Base-by-base conservation (phyloP, 1,284 basidiomycete species). In the Thecaphora thlaspeos region DNA sequence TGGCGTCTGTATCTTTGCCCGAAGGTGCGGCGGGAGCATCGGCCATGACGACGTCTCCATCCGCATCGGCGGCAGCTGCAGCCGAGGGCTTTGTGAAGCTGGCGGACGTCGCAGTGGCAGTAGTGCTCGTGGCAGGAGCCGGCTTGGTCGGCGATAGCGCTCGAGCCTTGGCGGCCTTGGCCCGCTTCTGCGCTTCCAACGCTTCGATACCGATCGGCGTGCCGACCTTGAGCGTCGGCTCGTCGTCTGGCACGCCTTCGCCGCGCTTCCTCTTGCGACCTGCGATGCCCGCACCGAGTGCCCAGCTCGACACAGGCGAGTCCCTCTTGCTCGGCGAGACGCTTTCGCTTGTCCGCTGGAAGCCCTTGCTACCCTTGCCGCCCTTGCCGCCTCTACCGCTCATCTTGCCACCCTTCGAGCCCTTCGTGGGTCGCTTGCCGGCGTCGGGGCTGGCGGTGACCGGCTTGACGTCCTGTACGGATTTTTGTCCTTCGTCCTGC, bases 261-360 rank as follows among this genome's bases (percentile, higher is more conserved):
- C 70, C 70, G 28, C 70, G 53, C 45, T 74, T 74, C 32, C 71
- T 55, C 56, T 74, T 74, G 18, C 71, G 56, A 18, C 64, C 59
- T 12, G 70, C 68, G 38, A 68, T 40, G 2, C 70, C 70, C 32
- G 55, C 67, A 9, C 58, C 63, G 43, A 55, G 50, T 4, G 63
- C 57, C 68, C 64, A 68, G 7, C 50, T 82, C 19, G 66, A 60
- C 22, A 55, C 49, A 8, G 88, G 88, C 76, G 58, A 61, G 40
- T 86, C 86, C 37, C 88, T 88, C 83, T 89, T 88, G 17, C 83
- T 84, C 39, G 80, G 80, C 44, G 82, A 81, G 36, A 79, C 71
- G n/a, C 78, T 76, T 18, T 46, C 51, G 2, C 30, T 76, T 21
- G 40, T 37, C 86, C 85, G 36, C 88, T 87, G 82, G 88, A 87